Percentiles rank a stretch among this genome's conserved stretches.
Conservation (phyloP, 78 protist species). For the Tieghemostelium lacteum region DNA sequence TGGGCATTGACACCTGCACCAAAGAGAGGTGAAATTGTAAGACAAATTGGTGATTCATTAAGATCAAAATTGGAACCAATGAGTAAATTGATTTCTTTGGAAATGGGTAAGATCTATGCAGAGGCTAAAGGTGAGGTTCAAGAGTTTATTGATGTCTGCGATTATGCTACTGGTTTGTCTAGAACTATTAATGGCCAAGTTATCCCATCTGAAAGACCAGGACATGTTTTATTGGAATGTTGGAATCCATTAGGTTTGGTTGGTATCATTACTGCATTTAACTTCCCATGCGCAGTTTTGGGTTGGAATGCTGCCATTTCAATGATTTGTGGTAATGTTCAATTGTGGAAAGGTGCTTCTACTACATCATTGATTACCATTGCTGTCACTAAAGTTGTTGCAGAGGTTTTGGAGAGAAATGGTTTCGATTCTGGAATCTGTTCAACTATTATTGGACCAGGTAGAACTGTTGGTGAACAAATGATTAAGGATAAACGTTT, state of each 20-base stretch:
- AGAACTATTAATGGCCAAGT: constrained; percentile 89
- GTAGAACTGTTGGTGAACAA: constrained; percentile 87
- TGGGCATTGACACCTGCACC: constrained; percentile 89
- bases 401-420: constrained; percentile 83
- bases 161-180: constrained; percentile 91
- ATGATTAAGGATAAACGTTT: constrained; percentile 84
- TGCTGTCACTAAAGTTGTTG: constrained; percentile 88
- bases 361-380: constrained; percentile 83
- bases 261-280: constrained; percentile 95
- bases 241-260: constrained; percentile 96
- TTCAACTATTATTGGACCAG: constrained; percentile 85
- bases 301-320: constrained; percentile 94
- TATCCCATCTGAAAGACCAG: constrained; percentile 92
- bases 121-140: constrained; percentile 96
- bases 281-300: constrained; percentile 95
- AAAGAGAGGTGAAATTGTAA: constrained; percentile 93
- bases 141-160: constrained; percentile 94
- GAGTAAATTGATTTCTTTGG: constrained; percentile 90
- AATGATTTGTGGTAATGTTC: constrained; percentile 85
- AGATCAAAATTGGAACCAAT: constrained; percentile 82
- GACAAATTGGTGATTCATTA: constrained; percentile 87
- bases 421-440: constrained; percentile 80
- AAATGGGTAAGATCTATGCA: constrained; percentile 93
- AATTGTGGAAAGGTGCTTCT: constrained; percentile 93
- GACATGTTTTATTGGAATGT: constrained; percentile 87